Conservation (phyloP, 1,284 basidiomycete species). For the Ganoderma meredithae region DNA sequence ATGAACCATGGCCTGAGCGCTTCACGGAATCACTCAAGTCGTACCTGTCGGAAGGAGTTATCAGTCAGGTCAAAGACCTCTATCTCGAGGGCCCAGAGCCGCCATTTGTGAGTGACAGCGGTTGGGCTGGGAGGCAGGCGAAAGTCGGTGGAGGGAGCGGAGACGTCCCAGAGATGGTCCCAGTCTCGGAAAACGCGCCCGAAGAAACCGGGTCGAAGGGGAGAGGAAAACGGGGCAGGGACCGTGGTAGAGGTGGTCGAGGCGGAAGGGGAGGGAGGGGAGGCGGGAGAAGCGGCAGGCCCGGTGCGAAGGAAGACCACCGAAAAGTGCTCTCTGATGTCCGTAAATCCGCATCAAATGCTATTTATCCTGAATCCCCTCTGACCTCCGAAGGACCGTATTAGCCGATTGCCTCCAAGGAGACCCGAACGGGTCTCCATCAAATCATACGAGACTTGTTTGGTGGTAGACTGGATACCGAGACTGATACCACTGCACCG, state of each 20-base stretch:
- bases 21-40: slow-evolving; percentile 63
- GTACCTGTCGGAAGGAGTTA: slow-evolving; percentile 68
- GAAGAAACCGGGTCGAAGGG: slow-evolving; percentile 42
- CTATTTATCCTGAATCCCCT: slow-evolving; percentile 28
- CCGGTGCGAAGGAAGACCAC: slow-evolving; percentile 61
- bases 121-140: slow-evolving; percentile 63
- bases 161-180: slow-evolving; percentile 28
- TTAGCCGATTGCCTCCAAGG: slow-evolving; percentile 86
- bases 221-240: slow-evolving; percentile 49
- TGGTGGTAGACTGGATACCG: slow-evolving; percentile 83
- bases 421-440: slow-evolving; percentile 84
- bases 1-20: slow-evolving; percentile 68
- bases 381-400: slow-evolving; percentile 29
- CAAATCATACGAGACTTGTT: slow-evolving; percentile 85
- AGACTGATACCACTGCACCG: slow-evolving; percentile 65
- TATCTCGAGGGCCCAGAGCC: slow-evolving; percentile 80
- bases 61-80: slow-evolving; percentile 73
- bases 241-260: slow-evolving; percentile 52
- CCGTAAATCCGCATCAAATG: slow-evolving; percentile 41
- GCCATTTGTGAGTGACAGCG: slow-evolving; percentile 69
- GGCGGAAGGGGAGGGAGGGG: slow-evolving; percentile 55
- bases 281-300: slow-evolving; percentile 49
- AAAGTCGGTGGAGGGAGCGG: slow-evolving; percentile 41
- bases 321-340: slow-evolving; percentile 85
- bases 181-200: slow-evolving; percentile 33